These are phyloP conservation scores for Grifola frondosa DNA, from an alignment of 1,284 basidiomycete species.

Conservation along the genomic window DNA sequence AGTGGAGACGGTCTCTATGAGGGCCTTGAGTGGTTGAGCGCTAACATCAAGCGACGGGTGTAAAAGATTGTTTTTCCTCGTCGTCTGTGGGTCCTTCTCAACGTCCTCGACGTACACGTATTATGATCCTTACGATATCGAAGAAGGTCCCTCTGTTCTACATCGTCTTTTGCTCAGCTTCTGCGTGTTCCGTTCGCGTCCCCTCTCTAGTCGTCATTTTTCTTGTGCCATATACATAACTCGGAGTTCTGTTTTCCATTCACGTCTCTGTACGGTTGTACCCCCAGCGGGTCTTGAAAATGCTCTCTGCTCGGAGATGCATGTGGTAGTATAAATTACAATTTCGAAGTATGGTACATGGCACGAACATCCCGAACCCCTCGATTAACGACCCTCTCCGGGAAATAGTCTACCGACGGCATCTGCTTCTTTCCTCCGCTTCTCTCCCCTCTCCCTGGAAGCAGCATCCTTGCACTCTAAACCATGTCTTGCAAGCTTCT, in stretches of 20 bases:
- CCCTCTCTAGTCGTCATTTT: conserved; percentile 16
- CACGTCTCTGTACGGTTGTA: conserved; percentile 19
- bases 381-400: conserved; percentile 50
- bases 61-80: conserved; percentile 40
- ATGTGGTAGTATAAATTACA: conserved; percentile 22
- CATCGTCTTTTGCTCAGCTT: conserved; percentile 25
- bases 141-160: conserved; percentile 27
- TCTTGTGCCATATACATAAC: conserved; percentile 28
- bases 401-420: conserved; percentile 68
- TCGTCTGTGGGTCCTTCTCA: conserved; percentile 28
- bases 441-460: conserved; percentile 64
- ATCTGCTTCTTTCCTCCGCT: conserved; percentile 78
- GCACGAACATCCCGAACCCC: neutral
- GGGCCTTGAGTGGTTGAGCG: conserved; percentile 94
- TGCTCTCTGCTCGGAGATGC: conserved; percentile 23
- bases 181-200: conserved; percentile 17
- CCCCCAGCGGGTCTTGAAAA: conserved; percentile 21
- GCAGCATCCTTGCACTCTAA: conserved; percentile 56
- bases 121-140: conserved; percentile 37
- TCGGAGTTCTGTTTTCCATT: conserved; percentile 21
- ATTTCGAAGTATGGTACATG: conserved; percentile 8
- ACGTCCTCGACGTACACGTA: conserved; percentile 41
- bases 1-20: conserved; percentile 99
- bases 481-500: conserved; percentile 77
- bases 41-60: conserved; percentile 84